Evolutionary conservation across 768 basidiomycete species (phyloP).

Genomic region (Russula sp.): DNA sequence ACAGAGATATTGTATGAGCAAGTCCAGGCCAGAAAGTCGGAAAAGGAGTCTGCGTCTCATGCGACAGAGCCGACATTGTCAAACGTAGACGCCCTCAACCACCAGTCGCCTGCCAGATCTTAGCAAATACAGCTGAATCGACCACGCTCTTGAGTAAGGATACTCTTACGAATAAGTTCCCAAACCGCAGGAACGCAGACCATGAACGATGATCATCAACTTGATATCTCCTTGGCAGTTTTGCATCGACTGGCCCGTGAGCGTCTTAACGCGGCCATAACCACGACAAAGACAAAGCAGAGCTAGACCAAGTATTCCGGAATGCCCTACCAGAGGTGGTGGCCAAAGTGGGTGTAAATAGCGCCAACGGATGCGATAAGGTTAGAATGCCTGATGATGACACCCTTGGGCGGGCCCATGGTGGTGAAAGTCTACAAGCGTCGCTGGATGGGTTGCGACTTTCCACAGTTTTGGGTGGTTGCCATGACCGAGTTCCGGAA

Average conservation of each 20-base stretch:
- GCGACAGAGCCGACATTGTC: constrained; percentile 69
- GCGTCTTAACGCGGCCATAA: constrained; percentile 90
- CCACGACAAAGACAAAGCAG: constrained; percentile 64
- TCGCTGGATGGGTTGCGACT: constrained; percentile 41
- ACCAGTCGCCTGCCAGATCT: constrained; percentile 78
- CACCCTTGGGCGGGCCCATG: constrained; percentile 93
- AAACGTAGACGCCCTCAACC: constrained; percentile 80
- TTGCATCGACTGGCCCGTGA: constrained; percentile 90
- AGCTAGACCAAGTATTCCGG: constrained; percentile 93
- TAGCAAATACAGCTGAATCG: constrained; percentile 67
- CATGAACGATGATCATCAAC: constrained; percentile 83
- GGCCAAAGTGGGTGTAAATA: constrained; percentile 60
- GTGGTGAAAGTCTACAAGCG: constrained; percentile 84
- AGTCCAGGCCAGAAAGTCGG: constrained; percentile 25
- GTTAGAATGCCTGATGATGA: constrained; percentile 81
- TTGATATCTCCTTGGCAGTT: constrained; percentile 84
- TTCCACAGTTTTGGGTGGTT: constrained; percentile 45
- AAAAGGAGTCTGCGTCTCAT: constrained; percentile 63
- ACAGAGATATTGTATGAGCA: constrained; percentile 91
- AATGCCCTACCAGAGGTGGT: constrained; percentile 61
- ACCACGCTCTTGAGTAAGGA: constrained; percentile 63
- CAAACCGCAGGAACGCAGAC: constrained; percentile 94
- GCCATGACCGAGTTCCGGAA: constrained; percentile 59
- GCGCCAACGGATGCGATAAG: constrained; percentile 82
- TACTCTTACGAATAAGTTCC: constrained; percentile 96